A percentile compares a stretch with the other conserved stretches of the same genome.
These are phyloP conservation scores for Penicillium rolfsii DNA, from an alignment of 2,329 filamentous ascomycete species.

Conservation along the genomic window DNA sequence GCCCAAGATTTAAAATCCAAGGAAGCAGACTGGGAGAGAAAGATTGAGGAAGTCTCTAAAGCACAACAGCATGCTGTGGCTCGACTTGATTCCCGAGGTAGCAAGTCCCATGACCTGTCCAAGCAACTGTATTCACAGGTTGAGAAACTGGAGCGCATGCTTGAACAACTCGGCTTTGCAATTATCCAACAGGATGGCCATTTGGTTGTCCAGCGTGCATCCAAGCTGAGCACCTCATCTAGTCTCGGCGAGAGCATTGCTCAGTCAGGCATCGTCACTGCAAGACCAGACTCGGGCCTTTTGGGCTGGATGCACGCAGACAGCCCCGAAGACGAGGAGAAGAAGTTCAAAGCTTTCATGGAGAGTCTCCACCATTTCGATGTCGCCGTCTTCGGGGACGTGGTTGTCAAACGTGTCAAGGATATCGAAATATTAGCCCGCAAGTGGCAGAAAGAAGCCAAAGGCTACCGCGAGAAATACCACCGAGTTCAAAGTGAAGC, in stretches of 20 bases:
- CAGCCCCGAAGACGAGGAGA: slow-evolving; percentile 67
- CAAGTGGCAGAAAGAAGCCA: slow-evolving; percentile 88
- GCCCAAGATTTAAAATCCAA: slow-evolving; percentile 77
- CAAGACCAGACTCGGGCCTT: slow-evolving; percentile 67
- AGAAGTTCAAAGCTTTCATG: slow-evolving; percentile 76
- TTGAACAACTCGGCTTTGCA: slow-evolving; percentile 85
- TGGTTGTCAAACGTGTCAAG: slow-evolving; percentile 84
- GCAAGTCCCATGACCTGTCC: slow-evolving; percentile 79
- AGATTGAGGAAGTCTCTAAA: slow-evolving; percentile 43
- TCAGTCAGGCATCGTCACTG: slow-evolving; percentile 41
- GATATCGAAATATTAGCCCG: slow-evolving; percentile 91
- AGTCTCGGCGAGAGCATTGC: slow-evolving; percentile 40
- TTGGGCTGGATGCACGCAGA: slow-evolving; percentile 80
- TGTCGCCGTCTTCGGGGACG: slow-evolving; percentile 79
- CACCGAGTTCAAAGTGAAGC: slow-evolving; percentile 79
- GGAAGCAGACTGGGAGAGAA: slow-evolving; percentile 68
- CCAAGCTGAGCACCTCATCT: slow-evolving; percentile 53
- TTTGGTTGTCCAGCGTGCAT: slow-evolving; percentile 75
- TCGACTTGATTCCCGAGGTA: slow-evolving; percentile 70
- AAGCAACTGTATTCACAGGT: slow-evolving; percentile 82
- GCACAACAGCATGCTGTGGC: slow-evolving; percentile 44
- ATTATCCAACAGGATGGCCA: slow-evolving; percentile 72
- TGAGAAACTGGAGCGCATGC: slow-evolving; percentile 76
- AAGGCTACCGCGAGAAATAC: slow-evolving; percentile 83
- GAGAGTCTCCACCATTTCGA: slow-evolving; percentile 76